A percentile compares a stretch with the other conserved stretches of the same genome.
phyloP scores from a whole-genome alignment of 345 rosid species.

The Ricinus communis region DNA sequence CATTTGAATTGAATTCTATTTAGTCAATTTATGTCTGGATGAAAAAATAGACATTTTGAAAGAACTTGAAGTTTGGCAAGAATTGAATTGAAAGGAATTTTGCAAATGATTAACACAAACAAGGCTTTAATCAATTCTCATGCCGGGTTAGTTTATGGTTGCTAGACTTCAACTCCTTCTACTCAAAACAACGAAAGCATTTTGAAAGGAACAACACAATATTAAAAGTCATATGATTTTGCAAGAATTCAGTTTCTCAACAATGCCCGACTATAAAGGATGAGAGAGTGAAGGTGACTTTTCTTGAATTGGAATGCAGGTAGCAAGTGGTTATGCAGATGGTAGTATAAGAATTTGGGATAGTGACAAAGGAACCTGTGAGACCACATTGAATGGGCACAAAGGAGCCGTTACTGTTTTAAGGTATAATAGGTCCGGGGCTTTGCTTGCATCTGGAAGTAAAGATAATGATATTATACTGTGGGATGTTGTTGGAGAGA shows the following conservation, averaged over 20 bases:
- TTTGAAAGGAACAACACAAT: too few relatives aligned
- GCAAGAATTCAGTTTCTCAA: too few relatives aligned
- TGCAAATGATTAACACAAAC: too few relatives aligned
- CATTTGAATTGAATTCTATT: neutral
- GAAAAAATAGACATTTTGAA: too few relatives aligned
- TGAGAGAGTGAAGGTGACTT: neutral
- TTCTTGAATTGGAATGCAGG: conserved; percentile 27
- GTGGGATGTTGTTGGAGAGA: conserved; percentile 94
- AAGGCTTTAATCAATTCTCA: too few relatives aligned
- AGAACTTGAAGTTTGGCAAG: too few relatives aligned
- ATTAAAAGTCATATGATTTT: too few relatives aligned
- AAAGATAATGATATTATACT: conserved; percentile 85
- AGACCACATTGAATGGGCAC: conserved; percentile 74
- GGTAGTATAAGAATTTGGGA: conserved; percentile 95
- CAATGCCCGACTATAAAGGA: neutral
- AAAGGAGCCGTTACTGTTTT: conserved; percentile 84
- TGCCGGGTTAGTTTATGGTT: too few relatives aligned
- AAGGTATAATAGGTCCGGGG: conserved; percentile 61
- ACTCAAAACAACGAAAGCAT: too few relatives aligned
- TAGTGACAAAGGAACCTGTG: conserved; percentile 70
- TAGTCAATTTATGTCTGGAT: too few relatives aligned
- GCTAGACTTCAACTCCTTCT: too few relatives aligned
- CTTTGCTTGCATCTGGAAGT: conserved; percentile 90
- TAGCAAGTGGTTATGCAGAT: conserved; percentile 66
- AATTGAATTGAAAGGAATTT: too few relatives aligned